Conservation (phyloP, 2,329 filamentous ascomycete genomes). For the Cercospora sesami region DNA sequence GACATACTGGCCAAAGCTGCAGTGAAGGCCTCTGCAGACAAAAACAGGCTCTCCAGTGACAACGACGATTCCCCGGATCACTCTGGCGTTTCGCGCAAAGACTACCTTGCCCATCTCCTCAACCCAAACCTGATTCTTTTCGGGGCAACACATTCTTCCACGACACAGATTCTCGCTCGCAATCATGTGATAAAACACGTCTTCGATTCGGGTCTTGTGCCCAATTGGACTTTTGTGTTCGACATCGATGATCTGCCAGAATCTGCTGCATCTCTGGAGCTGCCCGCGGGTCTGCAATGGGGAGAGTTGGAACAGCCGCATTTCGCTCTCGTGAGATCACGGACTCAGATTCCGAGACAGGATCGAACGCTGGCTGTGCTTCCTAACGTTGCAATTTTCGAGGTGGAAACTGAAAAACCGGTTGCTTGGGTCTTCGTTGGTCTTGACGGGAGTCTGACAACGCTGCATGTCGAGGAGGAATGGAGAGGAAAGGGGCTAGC, state of each 20-base stretch:
- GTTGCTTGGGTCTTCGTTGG: conserved; percentile 67
- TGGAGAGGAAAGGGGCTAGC: conserved; percentile 65
- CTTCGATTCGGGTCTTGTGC: conserved; percentile 22
- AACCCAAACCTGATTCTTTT: conserved; percentile 32
- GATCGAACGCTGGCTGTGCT: conserved; percentile 48
- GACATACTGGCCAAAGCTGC: conserved; percentile 1
- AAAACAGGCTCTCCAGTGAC: conserved; percentile 21
- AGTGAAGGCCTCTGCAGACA: conserved; percentile 15
- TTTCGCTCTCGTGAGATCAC: conserved; percentile 55
- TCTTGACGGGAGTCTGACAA: conserved; percentile 61
- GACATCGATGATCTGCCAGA: conserved; percentile 16
- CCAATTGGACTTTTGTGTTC: conserved; percentile 35
- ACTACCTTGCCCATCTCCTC: conserved; percentile 28
- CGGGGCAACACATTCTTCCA: conserved; percentile 36
- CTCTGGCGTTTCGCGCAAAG: conserved; percentile 22
- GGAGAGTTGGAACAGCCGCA: conserved; percentile 54
- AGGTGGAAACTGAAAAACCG: conserved; percentile 47
- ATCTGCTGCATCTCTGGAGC: conserved; percentile 12
- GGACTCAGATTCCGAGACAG: conserved; percentile 59
- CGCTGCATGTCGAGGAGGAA: conserved; percentile 60
- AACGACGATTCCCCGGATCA: conserved; percentile 10
- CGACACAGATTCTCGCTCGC: conserved; percentile 25
- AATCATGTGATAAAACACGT: conserved; percentile 27
- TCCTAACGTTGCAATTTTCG: conserved; percentile 41
- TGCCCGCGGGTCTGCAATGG: conserved; percentile 58